These are phyloP conservation scores for Ilyonectria destructans DNA, from an alignment of 2,329 filamentous ascomycete genomes.

Conservation along the genomic window DNA sequence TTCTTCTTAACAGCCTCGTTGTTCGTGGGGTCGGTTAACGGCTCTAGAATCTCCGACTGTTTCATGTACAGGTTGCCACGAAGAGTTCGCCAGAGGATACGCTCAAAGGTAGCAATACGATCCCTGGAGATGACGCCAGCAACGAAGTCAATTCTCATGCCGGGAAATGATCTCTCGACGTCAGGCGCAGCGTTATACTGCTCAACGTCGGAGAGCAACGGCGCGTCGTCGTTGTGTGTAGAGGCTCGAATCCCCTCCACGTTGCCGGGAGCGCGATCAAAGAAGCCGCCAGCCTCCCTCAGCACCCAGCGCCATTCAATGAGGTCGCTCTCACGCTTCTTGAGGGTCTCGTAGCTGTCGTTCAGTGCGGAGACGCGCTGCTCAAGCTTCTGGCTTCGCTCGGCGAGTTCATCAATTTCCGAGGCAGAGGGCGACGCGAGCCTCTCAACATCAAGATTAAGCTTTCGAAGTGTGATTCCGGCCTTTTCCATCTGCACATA, in stretches of 20 bases:
- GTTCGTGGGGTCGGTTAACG: constrained; percentile 90
- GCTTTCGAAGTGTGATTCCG: constrained; percentile 86
- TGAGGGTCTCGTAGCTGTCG: constrained; percentile 98
- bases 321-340: constrained; percentile 96
- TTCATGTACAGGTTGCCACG: constrained; percentile 99
- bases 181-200: constrained; percentile 80
- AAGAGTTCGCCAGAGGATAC: constrained; percentile 96
- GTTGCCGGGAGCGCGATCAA: constrained; percentile 95
- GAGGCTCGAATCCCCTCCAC: constrained; percentile 97
- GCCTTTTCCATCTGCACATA: constrained; percentile 96
- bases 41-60: constrained; percentile 97
- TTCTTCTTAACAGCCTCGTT: constrained; percentile 97
- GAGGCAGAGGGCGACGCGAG: constrained; percentile 90
- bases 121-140: constrained; percentile 95
- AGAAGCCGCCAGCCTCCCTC: constrained; percentile 96
- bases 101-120: constrained; percentile 94
- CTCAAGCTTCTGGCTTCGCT: constrained; percentile 93
- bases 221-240: constrained; percentile 91
- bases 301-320: constrained; percentile 99
- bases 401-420: constrained; percentile 95
- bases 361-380: constrained; percentile 93
- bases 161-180: constrained; percentile 89
- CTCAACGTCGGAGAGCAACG: constrained; percentile 93
- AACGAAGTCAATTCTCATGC: constrained; percentile 99
- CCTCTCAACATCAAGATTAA: constrained; percentile 90